A percentile compares a stretch with the other conserved stretches of the same genome.
Evolutionary conservation across 345 rosid species (phyloP).

Genomic region (Erysimum cheiranthoides): DNA sequence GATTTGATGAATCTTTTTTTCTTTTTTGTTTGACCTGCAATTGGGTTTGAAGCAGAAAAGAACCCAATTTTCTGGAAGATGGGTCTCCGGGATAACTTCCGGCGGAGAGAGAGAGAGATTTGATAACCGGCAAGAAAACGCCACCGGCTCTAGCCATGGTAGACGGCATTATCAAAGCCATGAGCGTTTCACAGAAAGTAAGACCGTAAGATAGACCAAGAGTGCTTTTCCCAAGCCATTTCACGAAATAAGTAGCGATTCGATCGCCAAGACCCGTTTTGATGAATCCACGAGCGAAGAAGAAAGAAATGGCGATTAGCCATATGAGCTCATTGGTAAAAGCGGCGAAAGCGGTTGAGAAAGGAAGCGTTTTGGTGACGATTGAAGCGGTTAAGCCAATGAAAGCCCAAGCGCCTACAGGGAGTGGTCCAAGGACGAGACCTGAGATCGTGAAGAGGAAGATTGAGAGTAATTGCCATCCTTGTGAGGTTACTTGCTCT

Average conservation of each 20-base stretch:
- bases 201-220: slow-evolving; percentile 88
- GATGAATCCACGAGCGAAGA: slow-evolving; percentile 96
- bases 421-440: slow-evolving; percentile 80
- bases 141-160: slow-evolving; percentile 98
- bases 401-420: slow-evolving; percentile 98
- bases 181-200: slow-evolving; percentile 77
- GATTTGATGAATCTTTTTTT: too few relatives aligned
- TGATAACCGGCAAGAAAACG: slow-evolving; percentile 88
- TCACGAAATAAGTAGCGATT: slow-evolving; percentile 94
- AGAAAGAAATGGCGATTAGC: slow-evolving; percentile 94
- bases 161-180: slow-evolving; percentile 94
- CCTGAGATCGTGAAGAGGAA: slow-evolving; percentile 88
- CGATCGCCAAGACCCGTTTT: slow-evolving; percentile 93
- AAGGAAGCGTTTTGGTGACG: slow-evolving; percentile 72
- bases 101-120: slow-evolving; percentile 77
- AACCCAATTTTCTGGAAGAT: slow-evolving; percentile 72
- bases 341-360: slow-evolving; percentile 83
- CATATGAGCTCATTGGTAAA: slow-evolving; percentile 92
- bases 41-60: slow-evolving; percentile 78
- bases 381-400: slow-evolving; percentile 74
- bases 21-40: slow-evolving; percentile 82
- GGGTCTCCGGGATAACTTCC: slow-evolving; percentile 77
- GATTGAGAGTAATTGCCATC: slow-evolving; percentile 85
- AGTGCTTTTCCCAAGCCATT: slow-evolving; percentile 89
- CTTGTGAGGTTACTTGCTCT: slow-evolving; percentile 62